Evolutionary conservation across 805 yeast species (phyloP), one percentile per base, ranked within the genome.

Genomic region (Candida peoriensis): DNA sequence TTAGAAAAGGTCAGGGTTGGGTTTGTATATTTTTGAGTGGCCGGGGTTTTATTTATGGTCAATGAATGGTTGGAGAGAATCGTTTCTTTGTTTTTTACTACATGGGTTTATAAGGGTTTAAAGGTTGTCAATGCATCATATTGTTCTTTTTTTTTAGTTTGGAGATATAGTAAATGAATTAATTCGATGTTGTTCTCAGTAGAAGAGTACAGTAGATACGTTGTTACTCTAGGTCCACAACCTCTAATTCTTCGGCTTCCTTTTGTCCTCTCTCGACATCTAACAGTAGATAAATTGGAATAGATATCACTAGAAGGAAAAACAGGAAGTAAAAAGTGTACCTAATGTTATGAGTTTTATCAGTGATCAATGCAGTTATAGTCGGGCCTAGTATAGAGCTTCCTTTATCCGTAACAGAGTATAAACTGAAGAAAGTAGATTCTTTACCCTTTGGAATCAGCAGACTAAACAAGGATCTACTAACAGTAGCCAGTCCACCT

Each of bases 401-500:
- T 3, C 93, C 90, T 50, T 84, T 83, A 55, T 83, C 93, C 1
- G 94, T 84, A 25, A 83, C 76, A 26, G 84, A 73, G 56, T 78
- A 84, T 28, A 83, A 61, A 11, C 90, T 80, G 58, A 84, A 83
- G 51, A 82, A 83, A 6, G 81, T 75, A 4, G 81, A 75, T 50
- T 84, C 94, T 46, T 74, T 76, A 6, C 93, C 93, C 30, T 62
- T 66, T 14, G 94, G 94, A 28, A 83, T 80, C 34, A 83, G 66
- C 50, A 80, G 55, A 21, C 84, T 70, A 54, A 76, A 83, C 4
- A 81, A 61, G 2, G 88, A 77, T 31, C 93, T 66, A 19, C 87
- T 73, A 1, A 79, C 66, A 0, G 90, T 79, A 8, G 82, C 70
- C 17, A 84, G 57, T 0, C 88, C 88, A 20, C 94, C 94, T 18